These are phyloP conservation scores for Osmanthus fragrans DNA, from an alignment of 257 asterid genomes.

Conservation along the genomic window DNA sequence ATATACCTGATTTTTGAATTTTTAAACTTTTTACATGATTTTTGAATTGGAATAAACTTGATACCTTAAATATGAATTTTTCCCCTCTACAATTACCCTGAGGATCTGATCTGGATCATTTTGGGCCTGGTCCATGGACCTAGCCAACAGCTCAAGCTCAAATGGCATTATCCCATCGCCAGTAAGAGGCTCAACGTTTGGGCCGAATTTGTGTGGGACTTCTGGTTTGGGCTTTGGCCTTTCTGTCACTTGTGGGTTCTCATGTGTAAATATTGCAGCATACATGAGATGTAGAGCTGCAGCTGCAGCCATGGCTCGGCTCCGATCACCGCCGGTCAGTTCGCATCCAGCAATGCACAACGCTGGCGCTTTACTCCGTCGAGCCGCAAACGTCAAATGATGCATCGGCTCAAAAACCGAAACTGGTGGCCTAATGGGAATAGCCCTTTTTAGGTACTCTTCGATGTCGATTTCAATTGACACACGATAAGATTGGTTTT, in stretches of 20 bases:
- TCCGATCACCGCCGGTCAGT: constrained; percentile 30
- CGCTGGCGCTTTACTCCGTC: constrained; percentile 32
- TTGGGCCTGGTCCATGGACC: constrained; percentile 32
- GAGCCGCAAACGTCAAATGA: constrained; percentile 30
- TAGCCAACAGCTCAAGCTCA: constrained; percentile 58
- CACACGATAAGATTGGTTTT: constrained; percentile 22
- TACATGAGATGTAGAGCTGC: constrained; percentile 39
- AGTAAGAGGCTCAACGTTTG: constrained; percentile 64
- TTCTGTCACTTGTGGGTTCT: constrained; percentile 17
- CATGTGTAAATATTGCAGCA: constrained; percentile 30
- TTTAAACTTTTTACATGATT: too few species aligned
- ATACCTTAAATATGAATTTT: too few species aligned
- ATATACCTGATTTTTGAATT: too few species aligned
- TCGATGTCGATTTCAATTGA: constrained; percentile 29
- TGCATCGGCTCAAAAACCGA: constrained; percentile 41
- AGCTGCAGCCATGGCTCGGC: constrained; percentile 38
- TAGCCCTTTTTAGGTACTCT: constrained; percentile 25
- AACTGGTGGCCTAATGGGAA: constrained; percentile 31
- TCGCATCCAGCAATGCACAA: constrained; percentile 44
- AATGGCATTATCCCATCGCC: constrained; percentile 61
- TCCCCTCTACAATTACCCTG: constrained; percentile 52
- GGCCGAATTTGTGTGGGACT: constrained; percentile 36
- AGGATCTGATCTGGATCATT: constrained; percentile 35
- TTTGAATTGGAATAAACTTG: too few species aligned
- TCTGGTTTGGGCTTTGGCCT: constrained; percentile 16